phyloP scores from a whole-genome alignment of 2,329 filamentous ascomycete genomes.

The Hymenoscyphus fructigenus region DNA sequence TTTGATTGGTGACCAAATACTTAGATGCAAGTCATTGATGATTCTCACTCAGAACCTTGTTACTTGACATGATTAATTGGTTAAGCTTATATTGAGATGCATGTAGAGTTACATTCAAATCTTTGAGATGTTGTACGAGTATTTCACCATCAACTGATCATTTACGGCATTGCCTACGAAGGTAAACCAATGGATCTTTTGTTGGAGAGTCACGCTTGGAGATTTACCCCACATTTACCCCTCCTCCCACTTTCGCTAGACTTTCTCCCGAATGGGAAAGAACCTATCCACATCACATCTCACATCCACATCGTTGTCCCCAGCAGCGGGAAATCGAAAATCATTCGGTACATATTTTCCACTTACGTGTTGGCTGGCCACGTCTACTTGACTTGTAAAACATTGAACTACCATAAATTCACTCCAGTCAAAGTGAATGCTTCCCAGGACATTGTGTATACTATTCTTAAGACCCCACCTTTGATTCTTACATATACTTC shows the following conservation, averaged over 20 bases:
- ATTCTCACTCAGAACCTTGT: constrained; percentile 5
- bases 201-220: background rate
- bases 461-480: background rate
- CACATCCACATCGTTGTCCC: background rate
- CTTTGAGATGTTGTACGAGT: background rate
- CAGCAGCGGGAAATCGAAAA: background rate
- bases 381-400: background rate
- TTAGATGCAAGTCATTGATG: constrained; percentile 1
- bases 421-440: background rate
- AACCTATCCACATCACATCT: background rate
- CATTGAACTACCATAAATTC: background rate
- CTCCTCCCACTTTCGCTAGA: constrained; percentile 3
- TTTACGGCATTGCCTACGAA: background rate
- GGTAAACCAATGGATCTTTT: background rate
- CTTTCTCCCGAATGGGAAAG: constrained; percentile 4
- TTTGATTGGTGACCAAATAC: constrained; percentile 1
- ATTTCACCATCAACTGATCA: constrained; percentile 1
- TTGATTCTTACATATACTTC: constrained; percentile 5
- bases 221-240: constrained; percentile 4
- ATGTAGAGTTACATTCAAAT: background rate
- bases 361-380: background rate
- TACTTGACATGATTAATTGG: background rate
- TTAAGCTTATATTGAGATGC: background rate
- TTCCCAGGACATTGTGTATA: background rate
- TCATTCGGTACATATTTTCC: background rate